Base-by-base conservation (phyloP, 768 basidiomycete species). In the Suillus fuscotomentosus region DNA sequence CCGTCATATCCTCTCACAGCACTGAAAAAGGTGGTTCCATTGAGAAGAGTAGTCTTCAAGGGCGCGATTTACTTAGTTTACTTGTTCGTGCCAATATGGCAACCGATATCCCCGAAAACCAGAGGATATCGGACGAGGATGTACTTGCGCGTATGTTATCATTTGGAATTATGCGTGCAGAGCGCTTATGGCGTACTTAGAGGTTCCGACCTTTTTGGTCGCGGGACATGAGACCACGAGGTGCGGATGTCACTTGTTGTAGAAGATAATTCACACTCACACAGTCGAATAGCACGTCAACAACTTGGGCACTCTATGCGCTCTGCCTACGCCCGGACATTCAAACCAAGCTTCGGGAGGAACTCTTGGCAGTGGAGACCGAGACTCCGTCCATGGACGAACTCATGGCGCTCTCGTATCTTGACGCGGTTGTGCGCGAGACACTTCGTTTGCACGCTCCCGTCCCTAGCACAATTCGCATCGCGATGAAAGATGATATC, bases 351-450 rank as follows among this genome's bases (percentile, higher is more conserved):
- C 80, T 93, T 0, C 81, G 88, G 1, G 79, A 84, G 1, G 90
- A 92, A 69, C 76, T 89, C 1, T 73, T 84, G 9, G 70, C 75
- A 0, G 76, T 88, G 13, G 69, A 79, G 1, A 86, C 84, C 0
- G 85, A 89, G 11, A 83, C 75, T 1, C 89, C 90, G 3, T 80
- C 82, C 4, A 90, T 91, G 86, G 90, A 92, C 39, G 82, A 87
- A 39, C 81, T 93, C 1, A 83, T 84, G 63, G 77, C 82, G 4
- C 78, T 94, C 3, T 83, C 88, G 0, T 91, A 89, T 69, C 84
- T 93, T n/a, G 91, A 91, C 66, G 78, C 78, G 22, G 82, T 89
- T 11, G 79, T 88, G 2, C 81, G 84, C 9, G 89, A 90, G 74
- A 84, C 82, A 0, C 72, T 90, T 63, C 83, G 89, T 0, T 54